Conservation (phyloP, 495 filamentous ascomycete species). For the Penicillium goetzii region DNA sequence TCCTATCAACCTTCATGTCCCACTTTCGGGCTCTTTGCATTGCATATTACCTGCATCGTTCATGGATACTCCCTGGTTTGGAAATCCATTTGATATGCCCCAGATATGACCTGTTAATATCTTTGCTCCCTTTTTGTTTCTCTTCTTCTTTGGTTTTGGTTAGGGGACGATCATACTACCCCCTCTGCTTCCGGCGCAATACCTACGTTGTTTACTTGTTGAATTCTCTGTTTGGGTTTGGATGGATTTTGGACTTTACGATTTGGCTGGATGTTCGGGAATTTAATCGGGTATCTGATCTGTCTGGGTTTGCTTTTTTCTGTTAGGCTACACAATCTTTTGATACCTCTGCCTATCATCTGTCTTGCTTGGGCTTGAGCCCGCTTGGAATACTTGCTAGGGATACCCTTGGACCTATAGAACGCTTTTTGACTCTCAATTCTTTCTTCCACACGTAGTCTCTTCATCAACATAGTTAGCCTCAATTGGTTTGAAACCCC, state of each 20-base stretch:
- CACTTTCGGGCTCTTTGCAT: slow-evolving; percentile 6
- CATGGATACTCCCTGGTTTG: slow-evolving; percentile 31
- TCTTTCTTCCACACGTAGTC: too few species aligned
- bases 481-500: too few species aligned
- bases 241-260: slow-evolving; percentile 3
- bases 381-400: slow-evolving; percentile 12
- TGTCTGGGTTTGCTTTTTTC: neutral
- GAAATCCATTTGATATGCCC: slow-evolving; percentile 27
- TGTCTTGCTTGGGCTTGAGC: slow-evolving; percentile 6
- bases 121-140: neutral
- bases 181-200: neutral
- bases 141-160: neutral
- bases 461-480: too few species aligned
- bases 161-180: neutral
- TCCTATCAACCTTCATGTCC: neutral
- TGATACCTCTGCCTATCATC: neutral
- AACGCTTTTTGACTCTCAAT: slow-evolving; percentile 11
- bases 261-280: neutral
- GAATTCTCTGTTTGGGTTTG: neutral
- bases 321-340: neutral
- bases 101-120: slow-evolving; percentile 34
- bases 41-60: slow-evolving; percentile 20
- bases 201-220: neutral
- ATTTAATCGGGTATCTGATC: neutral
- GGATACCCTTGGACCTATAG: slow-evolving; percentile 27